Evolutionary conservation across 805 yeast species (phyloP), one percentile per base, ranked within the genome.

Genomic region (Peterozyma toletana): DNA sequence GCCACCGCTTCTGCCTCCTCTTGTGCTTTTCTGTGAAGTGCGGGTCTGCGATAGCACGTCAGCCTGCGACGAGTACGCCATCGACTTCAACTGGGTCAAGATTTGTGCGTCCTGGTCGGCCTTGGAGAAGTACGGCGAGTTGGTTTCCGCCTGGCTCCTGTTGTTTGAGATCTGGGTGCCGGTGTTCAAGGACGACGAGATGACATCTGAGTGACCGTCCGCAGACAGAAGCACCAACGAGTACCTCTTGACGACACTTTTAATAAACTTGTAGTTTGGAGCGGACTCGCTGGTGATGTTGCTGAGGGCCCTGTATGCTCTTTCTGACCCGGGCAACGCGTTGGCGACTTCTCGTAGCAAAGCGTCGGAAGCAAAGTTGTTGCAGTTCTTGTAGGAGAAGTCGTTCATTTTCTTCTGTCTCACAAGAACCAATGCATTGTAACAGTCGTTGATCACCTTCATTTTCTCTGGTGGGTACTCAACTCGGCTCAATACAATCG

Each of bases 271-370:
- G 45, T 51, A 63, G 39, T 54, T 59, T 40, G 50, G 55, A 30
- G 50, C 35, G 36, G 62, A 66, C 58, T 44, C 58, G 5, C 37
- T 53, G 27, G 59, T 54, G 15, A 71, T 58, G 5, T 65, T 73
- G 1, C 53, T 57, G 39, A 78, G 51, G 40, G 53, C 56, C 6
- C 64, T 58, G 55, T 67, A 83, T 35, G 70, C 82, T 14, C 53
- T 56, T 38, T 70, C 69, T 13, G 68, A 71, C 2, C 68, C 65
- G 1, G 89, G 88, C 30, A 82, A 62, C 40, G 61, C 65, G 15
- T 57, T 49, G 0, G 86, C 78, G 78, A 82, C 72, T 37, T 77
- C 80, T 47, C 69, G 68, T 45, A 81, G 55, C 0, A 78, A 58
- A 1, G 57, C 60, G 44, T 66, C 67, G 0, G 68, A 54, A 9